Base-by-base conservation (phyloP, 2,329 filamentous ascomycete species). In the Cryphonectria nitschkei region DNA sequence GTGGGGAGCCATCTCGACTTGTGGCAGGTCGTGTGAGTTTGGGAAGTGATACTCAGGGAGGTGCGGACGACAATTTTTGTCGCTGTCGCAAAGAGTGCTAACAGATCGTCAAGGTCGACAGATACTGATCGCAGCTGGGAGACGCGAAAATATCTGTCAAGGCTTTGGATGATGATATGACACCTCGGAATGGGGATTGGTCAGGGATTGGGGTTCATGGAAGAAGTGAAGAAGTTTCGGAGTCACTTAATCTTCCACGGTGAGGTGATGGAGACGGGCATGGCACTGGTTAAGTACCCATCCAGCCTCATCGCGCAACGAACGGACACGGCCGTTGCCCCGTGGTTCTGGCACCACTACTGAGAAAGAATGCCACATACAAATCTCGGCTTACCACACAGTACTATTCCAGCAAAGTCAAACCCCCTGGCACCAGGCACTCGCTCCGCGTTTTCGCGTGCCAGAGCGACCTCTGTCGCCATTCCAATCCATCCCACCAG, bases 1-100 rank as follows among this genome's bases (percentile, higher is more conserved):
- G 65, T 73, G 72, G 22, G 72, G 70, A 32, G 71, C 71, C 71
- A 73, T 73, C 34, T 69, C 64, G 39, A 56, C 22, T 50, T 37
- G 50, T 41, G 56, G 52, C 2, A 26, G 16, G 37, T 39, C 34
- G 22, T 43, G n/a, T 41, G 26, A 8, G 26, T 14, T 8, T 50
- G 8, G 6, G 6, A n/a, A 64, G 34, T 39, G 7, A n/a, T 41
- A 34, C 46, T 22, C 2, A 39, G 14, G 6, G 41, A 64, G 39
- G 39, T n/a, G 16, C 41, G n/a, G 34, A 64, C 37, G 37, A 64
- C 22, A 64, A 46, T n/a, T 13, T 32, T 60, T 29, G 64, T 68
- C 68, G 65, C 22, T 32, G 34, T 37, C 67, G 60, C n/a, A 11
- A n/a, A 50, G 41, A 22, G 34, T 61, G 34, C 34, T 14, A 34